Conservation (phyloP, 495 filamentous ascomycete genomes). For the Annulohypoxylon nitens region DNA sequence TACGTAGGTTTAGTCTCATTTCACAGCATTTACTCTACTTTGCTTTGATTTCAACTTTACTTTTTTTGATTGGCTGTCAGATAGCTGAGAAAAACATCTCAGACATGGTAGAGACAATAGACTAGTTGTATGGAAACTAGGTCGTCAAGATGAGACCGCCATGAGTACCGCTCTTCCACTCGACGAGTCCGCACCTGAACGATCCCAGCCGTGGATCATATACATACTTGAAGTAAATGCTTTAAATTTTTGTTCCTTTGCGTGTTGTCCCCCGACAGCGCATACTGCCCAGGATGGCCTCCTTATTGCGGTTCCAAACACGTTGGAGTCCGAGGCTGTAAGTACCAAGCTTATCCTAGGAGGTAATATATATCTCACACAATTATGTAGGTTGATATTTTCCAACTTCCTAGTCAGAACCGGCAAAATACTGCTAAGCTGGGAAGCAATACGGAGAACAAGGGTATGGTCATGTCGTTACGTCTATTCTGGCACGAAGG, state of each 20-base stretch:
- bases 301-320: slow-evolving; percentile 81
- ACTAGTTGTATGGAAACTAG: slow-evolving; percentile 85
- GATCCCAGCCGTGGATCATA: slow-evolving; percentile 83
- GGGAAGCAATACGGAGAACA: slow-evolving; percentile 67
- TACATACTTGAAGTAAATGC: slow-evolving; percentile 89
- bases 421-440: slow-evolving; percentile 74
- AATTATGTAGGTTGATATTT: slow-evolving; percentile 77
- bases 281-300: slow-evolving; percentile 53
- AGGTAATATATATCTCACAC: slow-evolving; percentile 19
- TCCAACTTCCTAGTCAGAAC: slow-evolving; percentile 79
- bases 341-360: slow-evolving; percentile 36
- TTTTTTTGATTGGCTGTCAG: slow-evolving; percentile 21
- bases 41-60: not conserved
- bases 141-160: slow-evolving; percentile 68
- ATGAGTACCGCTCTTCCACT: slow-evolving; percentile 81
- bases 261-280: slow-evolving; percentile 63
- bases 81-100: slow-evolving; percentile 32
- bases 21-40: slow-evolving; percentile 20
- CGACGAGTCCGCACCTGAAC: slow-evolving; percentile 63
- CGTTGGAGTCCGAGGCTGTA: slow-evolving; percentile 79
- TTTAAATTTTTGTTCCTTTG: slow-evolving; percentile 95
- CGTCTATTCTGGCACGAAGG: slow-evolving; percentile 65
- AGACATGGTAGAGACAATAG: slow-evolving; percentile 94
- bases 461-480: slow-evolving; percentile 94
- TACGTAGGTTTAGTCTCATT: slow-evolving; percentile 72